Evolutionary conservation across 805 yeast genomes (phyloP), one percentile per base, ranked within the genome.

Genomic region (Nakazawaea sp.): DNA sequence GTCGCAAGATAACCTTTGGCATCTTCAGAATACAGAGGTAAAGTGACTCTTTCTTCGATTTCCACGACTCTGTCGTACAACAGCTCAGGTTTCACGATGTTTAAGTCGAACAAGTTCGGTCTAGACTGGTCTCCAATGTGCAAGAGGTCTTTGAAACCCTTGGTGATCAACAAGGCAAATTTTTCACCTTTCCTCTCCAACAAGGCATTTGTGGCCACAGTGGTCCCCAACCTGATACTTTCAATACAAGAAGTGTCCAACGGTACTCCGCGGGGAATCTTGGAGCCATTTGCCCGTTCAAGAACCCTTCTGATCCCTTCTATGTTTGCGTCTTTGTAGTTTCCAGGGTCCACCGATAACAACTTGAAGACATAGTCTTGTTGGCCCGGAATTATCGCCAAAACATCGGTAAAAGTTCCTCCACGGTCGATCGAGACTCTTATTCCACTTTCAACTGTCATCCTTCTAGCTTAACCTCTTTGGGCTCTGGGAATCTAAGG

Each of bases 21-120:
- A 43, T 32, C 11, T 31, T 33, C 33, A 44, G 55, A 68, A 33
- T 62, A 19, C 58, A 48, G 38, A 52, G 63, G 69, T n/a, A 66
- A 50, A 12, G 72, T 70, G 26, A 70, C 72, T 43, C 78, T 54
- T 46, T 70, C 78, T 49, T 85, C 89, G 29, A 68, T 58, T 46
- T 71, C 76, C 19, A 71, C 52, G 4, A 68, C 74, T 18, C 49
- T 42, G 16, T 58, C 55, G 36, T 69, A 70, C 35, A 71, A 55
- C 16, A 65, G 72, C 7, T 62, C 69, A 30, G 71, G 67, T 41
- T 69, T 70, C 20, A 57, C 59, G 27, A 72, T 70, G 17, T 69
- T 64, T 45, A 71, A 53, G 42, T 70, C 75, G 44, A 71, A 71
- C 20, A 70, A 60, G 37, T 66, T 61, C 4, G 78, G 78, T 44